Evolutionary conservation across 805 yeast genomes (phyloP), one percentile per base, ranked within the genome.

Genomic region (Kazachstania psychrophila): DNA sequence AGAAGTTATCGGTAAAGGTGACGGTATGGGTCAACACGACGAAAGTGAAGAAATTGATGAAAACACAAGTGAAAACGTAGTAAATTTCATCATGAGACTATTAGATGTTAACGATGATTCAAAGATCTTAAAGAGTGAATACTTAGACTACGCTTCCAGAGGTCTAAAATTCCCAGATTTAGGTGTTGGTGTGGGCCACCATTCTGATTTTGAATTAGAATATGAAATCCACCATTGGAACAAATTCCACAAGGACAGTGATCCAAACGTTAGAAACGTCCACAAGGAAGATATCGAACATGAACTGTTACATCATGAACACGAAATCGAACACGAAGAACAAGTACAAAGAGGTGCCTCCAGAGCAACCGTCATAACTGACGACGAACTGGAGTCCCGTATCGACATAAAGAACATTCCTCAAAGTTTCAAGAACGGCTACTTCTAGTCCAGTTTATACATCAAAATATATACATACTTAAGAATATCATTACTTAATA

Each of bases 171-270:
- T 89, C 52, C 96, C 96, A 1, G 96, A 89, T 58, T 76, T 88
- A 56, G 94, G 95, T 7, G 77, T 79, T 41, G 97, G 96, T 22
- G 88, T 85, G 6, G 95, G 95, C 19, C 96, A 88, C 54, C 96
- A 88, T 62, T 79, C 87, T 24, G 95, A 85, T 62, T 89, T 87
- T 53, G 97, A 88, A 60, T 72, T 75, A 47, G 96, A 88, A 56
- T 89, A 88, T 56, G 96, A 89, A 57, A 78, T 84, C 39, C 96
- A 88, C 58, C 97, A 88, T 58, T 89, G 96, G 96, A 73, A 78
- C 42, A 67, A 86, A 61, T 79, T 70, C 53, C 92, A 83, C 54
- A 69, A 73, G 38, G 75, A 83, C 46, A 61, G 68, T 38, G 96
- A 87, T 56, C 96, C 96, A 2, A 87, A 84, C 37, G 86, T 87